phyloP scores from a whole-genome alignment of 2,329 filamentous ascomycete species.

The Paecilomyces variotii region DNA sequence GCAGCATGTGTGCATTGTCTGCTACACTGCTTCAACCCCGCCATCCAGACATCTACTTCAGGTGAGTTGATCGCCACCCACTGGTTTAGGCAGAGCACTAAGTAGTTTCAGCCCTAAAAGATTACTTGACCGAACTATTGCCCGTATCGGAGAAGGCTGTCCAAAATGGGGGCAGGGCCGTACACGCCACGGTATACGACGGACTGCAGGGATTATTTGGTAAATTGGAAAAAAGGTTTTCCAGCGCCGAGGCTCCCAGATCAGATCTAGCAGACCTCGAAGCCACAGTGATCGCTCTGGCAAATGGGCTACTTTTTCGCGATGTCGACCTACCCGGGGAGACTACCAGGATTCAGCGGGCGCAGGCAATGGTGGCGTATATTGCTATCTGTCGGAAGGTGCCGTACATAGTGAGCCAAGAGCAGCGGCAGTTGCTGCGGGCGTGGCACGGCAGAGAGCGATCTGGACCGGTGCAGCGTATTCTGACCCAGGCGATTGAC shows the following conservation, averaged over 20 bases:
- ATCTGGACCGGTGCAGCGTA: constrained; percentile 27
- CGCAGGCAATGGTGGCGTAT: constrained; percentile 27
- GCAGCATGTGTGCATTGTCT: constrained; percentile 32
- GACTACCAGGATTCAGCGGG: constrained; percentile 28
- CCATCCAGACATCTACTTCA: constrained; percentile 12
- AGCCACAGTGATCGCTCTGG: constrained; percentile 19
- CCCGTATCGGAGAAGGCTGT: constrained; percentile 22
- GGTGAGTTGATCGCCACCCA: constrained; percentile 15
- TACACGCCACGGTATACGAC: constrained; percentile 27
- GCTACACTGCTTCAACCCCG: constrained; percentile 29
- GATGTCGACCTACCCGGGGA: constrained; percentile 30
- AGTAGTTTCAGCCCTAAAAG: constrained; percentile 17
- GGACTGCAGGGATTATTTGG: constrained; percentile 26
- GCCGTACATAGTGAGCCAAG: constrained; percentile 12
- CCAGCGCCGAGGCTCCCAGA: constrained; percentile 6
- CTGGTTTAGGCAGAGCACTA: constrained; percentile 6
- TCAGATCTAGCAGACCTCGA: constrained; percentile 17
- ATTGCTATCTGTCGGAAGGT: constrained; percentile 17
- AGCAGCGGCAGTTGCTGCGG: constrained; percentile 16
- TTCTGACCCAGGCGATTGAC: constrained; percentile 23
- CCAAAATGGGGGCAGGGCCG: constrained; percentile 23
- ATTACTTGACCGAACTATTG: constrained; percentile 21
- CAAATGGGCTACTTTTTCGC: constrained; percentile 20
- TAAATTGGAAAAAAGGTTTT: constrained; percentile 19
- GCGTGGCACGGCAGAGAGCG: constrained; percentile 33